Base-by-base conservation (phyloP, 1,284 basidiomycete genomes). In the Schizophyllum commune region DNA sequence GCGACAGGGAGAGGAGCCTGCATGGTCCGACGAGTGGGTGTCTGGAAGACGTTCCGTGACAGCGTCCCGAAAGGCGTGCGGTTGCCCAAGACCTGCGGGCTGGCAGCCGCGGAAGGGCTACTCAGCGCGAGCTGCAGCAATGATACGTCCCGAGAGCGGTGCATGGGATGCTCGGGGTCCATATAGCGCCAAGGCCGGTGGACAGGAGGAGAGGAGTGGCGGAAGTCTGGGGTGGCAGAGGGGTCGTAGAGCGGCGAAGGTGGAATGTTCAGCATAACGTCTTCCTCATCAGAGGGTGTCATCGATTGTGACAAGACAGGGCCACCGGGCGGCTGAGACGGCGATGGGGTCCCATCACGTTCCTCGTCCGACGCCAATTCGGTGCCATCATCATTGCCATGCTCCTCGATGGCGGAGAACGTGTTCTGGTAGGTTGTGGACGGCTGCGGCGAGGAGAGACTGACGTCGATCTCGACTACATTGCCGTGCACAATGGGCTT, bases 151-250 rank as follows among this genome's bases (percentile, higher is more conserved):
- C 83, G 80, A 9, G 80, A 79, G 32, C 72, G 78, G 69, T 88
- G 83, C 39, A 89, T 72, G 2, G 88, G 86, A 68, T 89, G 85
- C 59, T 84, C 86, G 20, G 86, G 85, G 67, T 85, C 88, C 17
- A 84, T 82, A 69, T 83, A 90, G 47, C 85, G 82, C 89, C 88
- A 91, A 5, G 89, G 88, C 62, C 89, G 87, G 65, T 88, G 85
- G 20, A 85, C 78, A 6, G 81, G 85, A 0, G 84, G 81, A 11
- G 88, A 85, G 6, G 86, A 89, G 68, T 90, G 88, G 53, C 85
- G 83, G 72, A 89, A 90, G 5, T 86, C 81, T 0, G 88, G 88
- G 0, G 88, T 89, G 33, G 81, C 73, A 9, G 82, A 77, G 39
- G 88, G 88, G 67, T 91, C 81, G 63, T 90, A 90, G 1, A 88